phyloP scores from a whole-genome alignment of 208 protist genomes.

The Leishmania turanica region DNA sequence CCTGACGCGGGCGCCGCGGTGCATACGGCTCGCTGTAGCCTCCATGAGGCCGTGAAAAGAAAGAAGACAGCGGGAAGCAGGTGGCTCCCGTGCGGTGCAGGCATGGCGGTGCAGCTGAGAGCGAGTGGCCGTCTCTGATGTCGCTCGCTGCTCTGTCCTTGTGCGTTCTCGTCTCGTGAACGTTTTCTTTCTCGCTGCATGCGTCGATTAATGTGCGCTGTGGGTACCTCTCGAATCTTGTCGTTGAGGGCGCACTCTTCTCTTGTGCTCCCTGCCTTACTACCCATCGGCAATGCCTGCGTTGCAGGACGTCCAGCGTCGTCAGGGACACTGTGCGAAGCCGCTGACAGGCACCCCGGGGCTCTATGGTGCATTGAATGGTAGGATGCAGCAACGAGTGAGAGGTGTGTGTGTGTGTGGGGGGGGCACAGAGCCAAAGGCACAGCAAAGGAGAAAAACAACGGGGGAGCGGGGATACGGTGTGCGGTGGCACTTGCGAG shows the following conservation, averaged over 20 bases:
- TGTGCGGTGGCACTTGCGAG: not conserved
- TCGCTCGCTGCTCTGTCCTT: no score
- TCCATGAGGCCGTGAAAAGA: not conserved
- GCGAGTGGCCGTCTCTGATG: no score
- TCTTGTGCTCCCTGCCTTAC: not conserved
- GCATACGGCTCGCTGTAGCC: not conserved
- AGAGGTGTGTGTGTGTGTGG: not conserved
- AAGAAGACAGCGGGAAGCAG: not conserved
- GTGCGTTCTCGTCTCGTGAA: no score
- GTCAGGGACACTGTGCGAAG: not conserved
- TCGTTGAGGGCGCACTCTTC: not conserved
- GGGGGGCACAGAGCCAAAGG: constrained; percentile 4
- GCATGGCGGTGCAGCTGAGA: no score
- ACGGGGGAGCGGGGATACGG: not conserved
- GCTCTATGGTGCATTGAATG: not conserved
- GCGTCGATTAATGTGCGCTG: no score
- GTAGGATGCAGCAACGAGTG: not conserved
- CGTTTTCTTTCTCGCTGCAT: no score
- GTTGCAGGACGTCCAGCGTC: not conserved
- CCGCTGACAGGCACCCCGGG: not conserved
- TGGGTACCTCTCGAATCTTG: not conserved
- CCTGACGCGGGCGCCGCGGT: not conserved
- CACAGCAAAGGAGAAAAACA: not conserved
- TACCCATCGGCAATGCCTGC: not conserved
- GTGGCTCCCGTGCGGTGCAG: no score